Conservation (phyloP, 495 filamentous ascomycete genomes). For the Hypomontagnella submonticulosa region DNA sequence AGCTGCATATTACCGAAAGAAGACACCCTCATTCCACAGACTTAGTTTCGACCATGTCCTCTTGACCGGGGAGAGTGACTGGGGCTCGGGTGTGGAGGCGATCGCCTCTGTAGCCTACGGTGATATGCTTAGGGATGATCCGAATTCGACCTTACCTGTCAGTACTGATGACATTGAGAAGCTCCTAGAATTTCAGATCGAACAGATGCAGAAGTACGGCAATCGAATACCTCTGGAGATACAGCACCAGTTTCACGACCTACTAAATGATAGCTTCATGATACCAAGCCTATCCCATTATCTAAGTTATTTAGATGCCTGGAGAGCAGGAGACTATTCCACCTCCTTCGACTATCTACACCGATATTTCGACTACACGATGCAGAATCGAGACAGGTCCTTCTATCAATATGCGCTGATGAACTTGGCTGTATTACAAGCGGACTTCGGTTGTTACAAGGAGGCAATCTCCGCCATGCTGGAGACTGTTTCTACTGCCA, state of each 20-base stretch:
- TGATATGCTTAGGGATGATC: conserved; percentile 63
- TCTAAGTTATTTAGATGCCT: conserved; percentile 87
- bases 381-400: conserved; percentile 83
- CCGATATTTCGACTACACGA: conserved; percentile 96
- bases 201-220: conserved; percentile 79
- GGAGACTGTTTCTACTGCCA: conserved; percentile 88
- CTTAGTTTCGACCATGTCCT: conserved; percentile 76
- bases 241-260: conserved; percentile 67
- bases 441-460: conserved; percentile 90
- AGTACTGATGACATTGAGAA: conserved; percentile 87
- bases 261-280: conserved; percentile 72
- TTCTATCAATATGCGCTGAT: conserved; percentile 98
- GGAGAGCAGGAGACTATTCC: conserved; percentile 90
- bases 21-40: conserved; percentile 70
- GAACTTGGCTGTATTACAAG: conserved; percentile 91
- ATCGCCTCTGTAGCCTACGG: conserved; percentile 71
- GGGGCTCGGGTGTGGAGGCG: conserved; percentile 58
- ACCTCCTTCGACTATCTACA: conserved; percentile 91
- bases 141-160: conserved; percentile 55
- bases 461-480: conserved; percentile 95
- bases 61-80: conserved; percentile 58
- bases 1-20: conserved; percentile 72
- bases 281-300: conserved; percentile 82
- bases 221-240: conserved; percentile 77
- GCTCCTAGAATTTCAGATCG: conserved; percentile 86